Evolutionary conservation across 305 asterid genomes (phyloP).

Genomic region (Plantago rigida): DNA sequence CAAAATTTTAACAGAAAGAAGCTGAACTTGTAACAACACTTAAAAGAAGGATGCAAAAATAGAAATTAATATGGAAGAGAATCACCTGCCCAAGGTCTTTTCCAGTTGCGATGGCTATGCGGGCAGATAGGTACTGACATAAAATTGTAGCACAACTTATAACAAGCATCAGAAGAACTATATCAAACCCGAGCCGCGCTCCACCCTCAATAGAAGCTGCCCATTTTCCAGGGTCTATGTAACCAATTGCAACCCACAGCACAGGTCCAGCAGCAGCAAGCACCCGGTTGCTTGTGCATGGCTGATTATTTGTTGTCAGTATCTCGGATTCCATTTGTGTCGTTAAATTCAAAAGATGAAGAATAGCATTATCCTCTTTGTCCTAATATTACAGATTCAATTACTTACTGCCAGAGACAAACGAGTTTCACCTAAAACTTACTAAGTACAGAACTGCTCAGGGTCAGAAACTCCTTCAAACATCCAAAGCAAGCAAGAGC

Average conservation of each 20-base stretch:
- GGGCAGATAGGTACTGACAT: conserved; percentile 82
- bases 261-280: conserved; percentile 73
- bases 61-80: conserved; percentile 15
- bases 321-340: conserved; percentile 50
- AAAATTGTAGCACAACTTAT: conserved; percentile 62
- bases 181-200: conserved; percentile 70
- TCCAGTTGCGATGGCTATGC: conserved; percentile 72
- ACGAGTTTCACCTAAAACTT: conserved; percentile 23
- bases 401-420: conserved; percentile 28
- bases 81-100: conserved; percentile 83
- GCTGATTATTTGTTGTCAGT: conserved; percentile 29
- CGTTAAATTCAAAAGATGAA: conserved; percentile 21
- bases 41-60: neutral
- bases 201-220: conserved; percentile 90
- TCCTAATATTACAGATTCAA: conserved; percentile 24
- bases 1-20: too few species aligned
- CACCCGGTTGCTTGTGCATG: conserved; percentile 39
- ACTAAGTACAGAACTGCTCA: conserved; percentile 18
- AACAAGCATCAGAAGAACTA: conserved; percentile 47
- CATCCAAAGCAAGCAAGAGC: conserved; percentile 13
- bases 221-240: conserved; percentile 98
- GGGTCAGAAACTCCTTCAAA: conserved; percentile 29
- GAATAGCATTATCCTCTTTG: conserved; percentile 30
- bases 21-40: neutral
- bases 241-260: conserved; percentile 69